Evolutionary conservation across 352 stramenopile genomes (phyloP).

Genomic region (Phytophthora litchii): DNA sequence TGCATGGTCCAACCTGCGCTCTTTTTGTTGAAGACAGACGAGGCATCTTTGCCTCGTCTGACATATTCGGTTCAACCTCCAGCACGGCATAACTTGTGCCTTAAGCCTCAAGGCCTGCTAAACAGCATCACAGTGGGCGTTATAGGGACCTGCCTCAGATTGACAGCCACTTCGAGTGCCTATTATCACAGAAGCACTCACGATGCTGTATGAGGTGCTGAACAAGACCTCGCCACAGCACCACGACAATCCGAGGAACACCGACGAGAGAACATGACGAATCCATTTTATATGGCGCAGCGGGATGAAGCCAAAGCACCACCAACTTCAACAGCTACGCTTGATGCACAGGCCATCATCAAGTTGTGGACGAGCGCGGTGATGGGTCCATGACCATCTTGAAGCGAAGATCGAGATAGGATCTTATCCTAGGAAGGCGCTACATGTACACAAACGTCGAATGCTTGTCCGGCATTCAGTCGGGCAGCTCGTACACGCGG

Average conservation of each 20-base stretch:
- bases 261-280: conserved; percentile 7
- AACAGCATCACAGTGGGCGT: conserved; percentile 6
- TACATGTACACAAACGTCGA: no score
- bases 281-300: conserved; percentile 9
- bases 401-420: conserved; percentile 7
- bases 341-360: conserved; percentile 15
- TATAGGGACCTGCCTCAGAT: no score
- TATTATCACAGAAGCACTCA: not conserved
- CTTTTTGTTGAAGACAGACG: conserved; percentile 22
- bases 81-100: conserved; percentile 3
- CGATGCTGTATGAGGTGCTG: conserved; percentile 1
- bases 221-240: not conserved
- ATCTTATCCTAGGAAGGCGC: no score
- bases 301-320: conserved; percentile 8
- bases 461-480: conserved; percentile 8
- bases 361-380: conserved; percentile 12
- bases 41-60: conserved; percentile 12
- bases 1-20: conserved; percentile 24
- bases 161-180: not conserved
- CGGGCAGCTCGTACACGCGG: conserved; percentile 11
- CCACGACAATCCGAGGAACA: not conserved
- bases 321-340: conserved; percentile 22
- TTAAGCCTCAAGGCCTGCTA: not conserved
- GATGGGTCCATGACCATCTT: conserved; percentile 14
- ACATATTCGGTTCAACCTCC: conserved; percentile 11